A percentile compares a stretch with the other conserved stretches of the same genome.
These are phyloP conservation scores for Agapanthus africanus DNA, from an alignment of 106 monocot genomes.

Conservation along the genomic window DNA sequence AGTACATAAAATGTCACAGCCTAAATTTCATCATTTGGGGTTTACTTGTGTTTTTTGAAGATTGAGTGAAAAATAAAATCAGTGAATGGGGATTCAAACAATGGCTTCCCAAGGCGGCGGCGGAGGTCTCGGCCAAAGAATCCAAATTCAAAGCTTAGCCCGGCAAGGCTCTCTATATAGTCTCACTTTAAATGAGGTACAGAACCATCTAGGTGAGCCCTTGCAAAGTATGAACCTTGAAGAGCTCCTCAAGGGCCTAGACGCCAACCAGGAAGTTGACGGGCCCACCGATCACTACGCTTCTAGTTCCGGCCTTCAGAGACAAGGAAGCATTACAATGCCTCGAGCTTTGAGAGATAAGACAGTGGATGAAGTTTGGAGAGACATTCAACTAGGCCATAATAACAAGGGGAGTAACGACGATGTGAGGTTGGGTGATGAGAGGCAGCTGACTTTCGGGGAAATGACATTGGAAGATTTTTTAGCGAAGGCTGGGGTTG, in stretches of 20 bases:
- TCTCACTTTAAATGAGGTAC: slow-evolving; percentile 72
- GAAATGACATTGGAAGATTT: slow-evolving; percentile 88
- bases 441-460: slow-evolving; percentile 54
- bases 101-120: slow-evolving; percentile 49
- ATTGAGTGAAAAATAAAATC: neutral
- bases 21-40: neutral
- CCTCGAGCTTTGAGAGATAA: slow-evolving; percentile 49
- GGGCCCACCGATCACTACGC: slow-evolving; percentile 13
- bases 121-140: slow-evolving; percentile 33
- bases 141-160: slow-evolving; percentile 23
- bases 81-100: slow-evolving; percentile 40
- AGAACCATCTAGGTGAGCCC: slow-evolving; percentile 64
- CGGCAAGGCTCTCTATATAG: slow-evolving; percentile 61
- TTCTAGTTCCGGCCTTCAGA: slow-evolving; percentile 32
- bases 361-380: slow-evolving; percentile 82
- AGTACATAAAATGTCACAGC: neutral
- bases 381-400: slow-evolving; percentile 48
- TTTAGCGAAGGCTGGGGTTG: slow-evolving; percentile 65
- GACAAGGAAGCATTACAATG: slow-evolving; percentile 54
- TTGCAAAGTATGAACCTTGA: slow-evolving; percentile 83
- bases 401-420: slow-evolving; percentile 8
- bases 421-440: slow-evolving; percentile 13
- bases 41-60: neutral
- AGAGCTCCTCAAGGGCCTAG: slow-evolving; percentile 58
- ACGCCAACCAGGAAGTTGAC: slow-evolving; percentile 21